These are phyloP conservation scores for Puccinia coronata DNA, from an alignment of 1,284 basidiomycete species.

Conservation along the genomic window DNA sequence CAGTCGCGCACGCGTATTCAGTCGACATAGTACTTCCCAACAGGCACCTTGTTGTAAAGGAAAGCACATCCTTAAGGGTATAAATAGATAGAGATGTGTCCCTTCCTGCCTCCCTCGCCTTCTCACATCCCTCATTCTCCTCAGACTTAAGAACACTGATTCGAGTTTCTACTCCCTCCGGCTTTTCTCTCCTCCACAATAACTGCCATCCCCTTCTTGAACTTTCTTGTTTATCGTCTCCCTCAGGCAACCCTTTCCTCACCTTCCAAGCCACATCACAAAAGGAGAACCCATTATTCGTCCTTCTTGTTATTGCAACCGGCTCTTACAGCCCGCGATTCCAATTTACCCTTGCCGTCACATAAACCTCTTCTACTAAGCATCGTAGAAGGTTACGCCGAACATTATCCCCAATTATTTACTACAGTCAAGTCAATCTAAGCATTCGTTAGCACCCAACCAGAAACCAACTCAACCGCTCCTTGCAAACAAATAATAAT, in stretches of 20 bases:
- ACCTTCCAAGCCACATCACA: background rate
- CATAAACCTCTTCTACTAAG: background rate
- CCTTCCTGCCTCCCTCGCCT: background rate
- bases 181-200: background rate
- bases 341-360: background rate
- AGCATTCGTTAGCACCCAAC: background rate
- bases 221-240: slow-evolving; percentile 37
- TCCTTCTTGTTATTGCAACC: background rate
- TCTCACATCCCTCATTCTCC: background rate
- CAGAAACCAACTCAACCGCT: background rate
- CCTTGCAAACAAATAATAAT: background rate
- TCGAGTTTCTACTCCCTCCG: background rate
- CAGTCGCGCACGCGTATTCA: slow-evolving; percentile 15
- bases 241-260: slow-evolving; percentile 1
- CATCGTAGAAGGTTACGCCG: background rate
- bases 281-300: background rate
- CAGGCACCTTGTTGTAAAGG: background rate
- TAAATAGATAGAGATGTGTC: background rate
- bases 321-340: background rate
- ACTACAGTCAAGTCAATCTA: background rate
- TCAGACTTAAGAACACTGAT: background rate
- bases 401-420: background rate
- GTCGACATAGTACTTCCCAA: background rate
- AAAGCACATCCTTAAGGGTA: background rate
- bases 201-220: slow-evolving; percentile 32